Percentiles rank a stretch among this genome's conserved stretches.
phyloP scores from a whole-genome alignment of 208 protist species.

The Giardia muris region DNA sequence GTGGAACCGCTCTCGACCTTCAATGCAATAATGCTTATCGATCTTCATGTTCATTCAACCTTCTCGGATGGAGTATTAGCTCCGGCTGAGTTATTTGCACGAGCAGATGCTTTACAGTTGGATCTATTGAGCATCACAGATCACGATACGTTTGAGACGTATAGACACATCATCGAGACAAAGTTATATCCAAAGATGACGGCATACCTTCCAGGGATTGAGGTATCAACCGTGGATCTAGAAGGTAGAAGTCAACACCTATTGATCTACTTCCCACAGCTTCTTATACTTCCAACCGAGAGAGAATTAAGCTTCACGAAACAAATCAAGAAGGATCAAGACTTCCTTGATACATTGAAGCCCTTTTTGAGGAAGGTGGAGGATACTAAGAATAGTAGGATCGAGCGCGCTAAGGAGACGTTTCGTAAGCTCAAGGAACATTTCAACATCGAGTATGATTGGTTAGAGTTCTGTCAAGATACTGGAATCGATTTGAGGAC shows the following conservation, averaged over 20 bases:
- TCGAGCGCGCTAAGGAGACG: not conserved
- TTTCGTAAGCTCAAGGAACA: not conserved
- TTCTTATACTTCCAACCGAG: not conserved
- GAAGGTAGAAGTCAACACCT: not conserved
- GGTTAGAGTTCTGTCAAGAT: not conserved
- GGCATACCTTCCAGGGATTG: not conserved
- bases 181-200: not conserved
- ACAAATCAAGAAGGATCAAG: not conserved
- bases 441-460: not conserved
- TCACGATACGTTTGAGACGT: not conserved
- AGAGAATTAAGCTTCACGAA: not conserved
- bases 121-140: not conserved
- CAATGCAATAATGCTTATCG: slow-evolving; percentile 8
- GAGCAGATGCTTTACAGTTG: not conserved
- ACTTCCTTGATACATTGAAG: not conserved
- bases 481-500: not conserved
- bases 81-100: not conserved
- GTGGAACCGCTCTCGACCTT: not conserved
- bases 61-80: not conserved
- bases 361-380: not conserved
- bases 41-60: not conserved
- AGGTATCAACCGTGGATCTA: not conserved
- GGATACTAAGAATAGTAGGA: not conserved
- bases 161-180: not conserved
- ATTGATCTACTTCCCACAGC: not conserved